phyloP scores from a whole-genome alignment of 129 eudicot genomes.

The Flaveria linearis region DNA sequence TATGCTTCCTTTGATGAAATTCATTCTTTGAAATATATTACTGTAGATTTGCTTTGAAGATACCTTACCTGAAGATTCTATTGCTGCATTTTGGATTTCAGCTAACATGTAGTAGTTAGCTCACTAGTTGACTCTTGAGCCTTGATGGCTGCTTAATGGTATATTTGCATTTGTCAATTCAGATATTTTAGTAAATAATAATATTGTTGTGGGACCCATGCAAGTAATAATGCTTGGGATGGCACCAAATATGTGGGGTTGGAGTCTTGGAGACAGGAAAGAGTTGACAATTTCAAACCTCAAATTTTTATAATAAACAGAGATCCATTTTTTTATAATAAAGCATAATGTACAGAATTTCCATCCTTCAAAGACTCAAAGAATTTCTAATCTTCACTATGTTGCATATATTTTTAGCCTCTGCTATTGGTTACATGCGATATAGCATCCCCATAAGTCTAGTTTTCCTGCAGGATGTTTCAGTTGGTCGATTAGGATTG shows the following conservation, averaged over 20 bases:
- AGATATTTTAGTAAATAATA: not conserved
- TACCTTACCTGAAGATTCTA: constrained; percentile 19
- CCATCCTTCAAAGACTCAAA: not conserved
- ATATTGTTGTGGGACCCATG: constrained; percentile 3
- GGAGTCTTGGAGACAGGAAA: not conserved
- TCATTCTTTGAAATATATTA: constrained; percentile 26
- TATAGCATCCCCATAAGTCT: no score
- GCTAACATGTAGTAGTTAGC: constrained; percentile 28
- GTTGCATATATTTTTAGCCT: not conserved
- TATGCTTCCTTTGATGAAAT: constrained; percentile 22
- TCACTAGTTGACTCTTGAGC: constrained; percentile 3
- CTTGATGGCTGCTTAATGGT: constrained; percentile 37
- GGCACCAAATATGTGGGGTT: constrained; percentile 8
- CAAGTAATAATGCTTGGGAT: constrained; percentile 2
- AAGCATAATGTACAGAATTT: not conserved
- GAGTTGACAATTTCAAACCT: not conserved
- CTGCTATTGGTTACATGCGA: no score
- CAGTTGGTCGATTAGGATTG: not conserved
- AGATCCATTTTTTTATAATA: not conserved
- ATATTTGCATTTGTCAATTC: constrained; percentile 19
- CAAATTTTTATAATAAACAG: no score
- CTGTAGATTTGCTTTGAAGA: constrained; percentile 41
- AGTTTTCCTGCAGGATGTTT: no score
- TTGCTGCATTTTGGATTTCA: constrained; percentile 41
- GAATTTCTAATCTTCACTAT: not conserved